phyloP scores from a whole-genome alignment of 208 protist genomes.

The Borovskyia barvae region DNA sequence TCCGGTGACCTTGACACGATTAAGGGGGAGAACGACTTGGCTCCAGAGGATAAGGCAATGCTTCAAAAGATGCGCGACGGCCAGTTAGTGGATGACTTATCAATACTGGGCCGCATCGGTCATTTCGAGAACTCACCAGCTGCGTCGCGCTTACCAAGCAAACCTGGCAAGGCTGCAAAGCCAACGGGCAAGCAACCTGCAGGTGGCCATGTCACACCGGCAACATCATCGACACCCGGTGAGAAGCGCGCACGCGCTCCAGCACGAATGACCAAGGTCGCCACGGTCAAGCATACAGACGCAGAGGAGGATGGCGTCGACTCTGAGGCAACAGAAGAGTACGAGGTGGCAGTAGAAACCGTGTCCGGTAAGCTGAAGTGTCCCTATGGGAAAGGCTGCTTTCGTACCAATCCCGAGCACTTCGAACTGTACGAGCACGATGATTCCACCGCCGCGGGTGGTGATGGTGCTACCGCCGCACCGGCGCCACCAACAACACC shows the following conservation, averaged over 20 bases:
- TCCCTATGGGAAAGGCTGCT: constrained; percentile 69
- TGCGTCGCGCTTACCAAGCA: constrained; percentile 20
- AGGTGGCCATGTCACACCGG: no score
- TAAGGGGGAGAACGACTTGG: constrained; percentile 60
- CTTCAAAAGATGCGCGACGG: constrained; percentile 64
- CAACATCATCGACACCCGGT: neutral
- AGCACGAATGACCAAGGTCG: constrained; percentile 8
- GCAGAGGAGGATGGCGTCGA: constrained; percentile 27
- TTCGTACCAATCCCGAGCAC: constrained; percentile 61
- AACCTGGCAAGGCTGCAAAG: constrained; percentile 19
- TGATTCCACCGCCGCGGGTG: constrained; percentile 4
- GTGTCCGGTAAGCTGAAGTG: constrained; percentile 43
- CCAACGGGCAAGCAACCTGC: constrained; percentile 15
- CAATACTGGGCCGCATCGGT: constrained; percentile 60
- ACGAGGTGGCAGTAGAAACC: constrained; percentile 53
- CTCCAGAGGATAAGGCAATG: constrained; percentile 47
- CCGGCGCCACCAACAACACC: neutral
- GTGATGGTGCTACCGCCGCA: neutral
- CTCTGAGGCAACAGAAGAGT: constrained; percentile 74
- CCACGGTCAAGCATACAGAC: neutral
- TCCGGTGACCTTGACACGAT: constrained; percentile 61
- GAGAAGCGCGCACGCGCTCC: constrained; percentile 18
- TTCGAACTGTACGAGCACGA: constrained; percentile 62
- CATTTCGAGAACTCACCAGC: constrained; percentile 60
- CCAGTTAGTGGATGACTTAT: constrained; percentile 39